Evolutionary conservation across 139 green algal species (phyloP), one percentile per base, ranked within the genome.

Genomic region (Volvox africanus): DNA sequence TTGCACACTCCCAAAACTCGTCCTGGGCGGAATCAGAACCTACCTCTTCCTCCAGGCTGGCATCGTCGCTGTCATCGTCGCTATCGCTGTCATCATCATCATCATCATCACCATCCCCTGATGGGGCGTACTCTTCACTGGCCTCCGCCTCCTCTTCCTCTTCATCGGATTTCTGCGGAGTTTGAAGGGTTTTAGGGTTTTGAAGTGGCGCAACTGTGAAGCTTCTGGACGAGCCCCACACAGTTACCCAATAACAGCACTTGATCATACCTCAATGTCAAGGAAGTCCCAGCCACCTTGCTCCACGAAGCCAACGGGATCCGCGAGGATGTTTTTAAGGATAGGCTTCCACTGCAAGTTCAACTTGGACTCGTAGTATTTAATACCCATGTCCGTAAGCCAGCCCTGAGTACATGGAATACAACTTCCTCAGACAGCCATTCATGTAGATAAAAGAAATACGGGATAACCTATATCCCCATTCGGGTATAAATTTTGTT

Each of bases 281-380:
- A 99, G 94, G 93, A 99, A 99, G 91, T 97, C 95, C 98, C 98
- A 99, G 37, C 98, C 98, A 37, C 98, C 98, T 30, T 97, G 92
- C 78, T 97, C 96, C 6, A 99, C 91, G 87, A 99, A 99, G 30
- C 91, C 95, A 50, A 99, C 95, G 0, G 98, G 98, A 93, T 99
- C 97, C 76, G 97, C 94, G 68, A 90, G 73, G 75, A 95, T 95
- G 35, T 91, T 97, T 92, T 99, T 99, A 65, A 99, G 93, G 92
- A 99, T 99, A 89, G 97, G 97, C 96, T 99, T 99, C 98, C 98
- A 99, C 62, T 97, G 96, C 90, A 99, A 90, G 95, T 99, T 99
- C 79, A 99, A 95, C 93, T 99, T 98, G 83, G 93, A 97, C 96
- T 99, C 98, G 92, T 99, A 99, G 95, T 99, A 98, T 94, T 99